A percentile compares a stretch with the other conserved stretches of the same genome.
Evolutionary conservation across 1,139 yeast genomes (phyloP).

Genomic region (Lipomyces yarrowii): DNA sequence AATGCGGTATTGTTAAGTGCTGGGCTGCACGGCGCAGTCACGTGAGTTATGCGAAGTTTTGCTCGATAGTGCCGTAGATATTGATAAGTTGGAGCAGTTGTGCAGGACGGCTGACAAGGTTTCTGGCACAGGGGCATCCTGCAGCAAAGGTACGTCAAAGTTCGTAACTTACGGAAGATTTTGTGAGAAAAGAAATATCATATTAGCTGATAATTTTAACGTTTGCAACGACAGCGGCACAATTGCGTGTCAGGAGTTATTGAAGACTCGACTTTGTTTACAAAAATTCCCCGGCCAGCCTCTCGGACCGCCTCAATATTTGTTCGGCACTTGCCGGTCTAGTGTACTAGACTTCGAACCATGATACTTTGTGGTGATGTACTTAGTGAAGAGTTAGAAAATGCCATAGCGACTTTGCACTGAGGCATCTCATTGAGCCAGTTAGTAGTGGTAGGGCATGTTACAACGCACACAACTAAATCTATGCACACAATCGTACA

Average conservation of each 20-base stretch:
- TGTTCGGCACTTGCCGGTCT: neutral
- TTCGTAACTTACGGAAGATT: too few relatives aligned
- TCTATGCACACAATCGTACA: neutral
- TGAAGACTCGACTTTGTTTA: neutral
- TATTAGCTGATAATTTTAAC: too few relatives aligned
- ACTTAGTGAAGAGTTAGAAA: neutral
- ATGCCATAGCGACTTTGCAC: too few relatives aligned
- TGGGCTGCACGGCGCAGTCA: neutral
- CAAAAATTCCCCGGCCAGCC: neutral
- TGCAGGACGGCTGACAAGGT: neutral
- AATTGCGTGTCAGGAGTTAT: neutral
- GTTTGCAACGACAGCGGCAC: neutral
- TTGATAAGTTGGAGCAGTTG: neutral
- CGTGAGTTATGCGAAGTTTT: neutral
- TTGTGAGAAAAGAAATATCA: neutral
- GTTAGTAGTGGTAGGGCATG: neutral
- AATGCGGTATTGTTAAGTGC: neutral
- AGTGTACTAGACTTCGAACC: too few relatives aligned
- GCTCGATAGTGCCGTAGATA: neutral
- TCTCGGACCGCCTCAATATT: neutral
- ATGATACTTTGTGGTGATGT: too few relatives aligned
- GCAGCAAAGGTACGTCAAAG: neutral
- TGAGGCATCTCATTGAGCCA: too few relatives aligned
- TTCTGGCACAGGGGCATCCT: neutral
- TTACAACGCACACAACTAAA: neutral